Evolutionary conservation across 2,329 filamentous ascomycete genomes (phyloP).

Genomic region (Epichloe aotearoae): DNA sequence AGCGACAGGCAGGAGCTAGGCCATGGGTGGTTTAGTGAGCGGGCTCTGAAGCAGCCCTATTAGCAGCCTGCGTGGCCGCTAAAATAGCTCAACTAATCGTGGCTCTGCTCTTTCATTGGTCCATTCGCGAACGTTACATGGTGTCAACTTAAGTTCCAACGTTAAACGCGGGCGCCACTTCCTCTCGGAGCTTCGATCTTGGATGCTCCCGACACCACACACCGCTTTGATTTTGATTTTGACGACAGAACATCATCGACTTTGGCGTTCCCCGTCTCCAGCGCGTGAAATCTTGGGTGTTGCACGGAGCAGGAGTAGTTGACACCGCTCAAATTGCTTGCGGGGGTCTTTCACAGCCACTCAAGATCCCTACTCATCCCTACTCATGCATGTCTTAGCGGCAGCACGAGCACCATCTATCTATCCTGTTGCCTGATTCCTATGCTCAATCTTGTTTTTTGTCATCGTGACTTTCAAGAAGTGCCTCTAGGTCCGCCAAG

Average conservation of each 20-base stretch:
- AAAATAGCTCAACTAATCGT: neutral
- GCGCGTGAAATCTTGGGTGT: too few species aligned
- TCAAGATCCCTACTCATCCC: neutral
- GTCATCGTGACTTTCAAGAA: neutral
- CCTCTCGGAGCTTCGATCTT: neutral
- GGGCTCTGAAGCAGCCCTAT: neutral
- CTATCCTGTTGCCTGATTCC: neutral
- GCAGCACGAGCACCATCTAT: too few species aligned
- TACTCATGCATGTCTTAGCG: neutral
- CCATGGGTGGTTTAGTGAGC: neutral
- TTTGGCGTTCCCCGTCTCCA: too few species aligned
- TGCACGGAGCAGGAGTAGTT: too few species aligned
- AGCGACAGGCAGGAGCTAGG: neutral
- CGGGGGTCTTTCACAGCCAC: neutral
- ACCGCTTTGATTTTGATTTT: neutral
- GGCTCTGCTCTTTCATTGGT: neutral
- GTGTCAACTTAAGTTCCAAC: neutral
- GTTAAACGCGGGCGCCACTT: neutral
- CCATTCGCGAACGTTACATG: neutral
- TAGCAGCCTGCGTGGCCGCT: neutral
- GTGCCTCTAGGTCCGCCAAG: neutral
- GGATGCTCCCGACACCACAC: neutral
- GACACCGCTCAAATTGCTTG: neutral
- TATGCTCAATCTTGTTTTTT: neutral
- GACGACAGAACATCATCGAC: neutral